phyloP scores from a whole-genome alignment of 371 early-diverging fungal genomes.

The Nematocida minor region DNA sequence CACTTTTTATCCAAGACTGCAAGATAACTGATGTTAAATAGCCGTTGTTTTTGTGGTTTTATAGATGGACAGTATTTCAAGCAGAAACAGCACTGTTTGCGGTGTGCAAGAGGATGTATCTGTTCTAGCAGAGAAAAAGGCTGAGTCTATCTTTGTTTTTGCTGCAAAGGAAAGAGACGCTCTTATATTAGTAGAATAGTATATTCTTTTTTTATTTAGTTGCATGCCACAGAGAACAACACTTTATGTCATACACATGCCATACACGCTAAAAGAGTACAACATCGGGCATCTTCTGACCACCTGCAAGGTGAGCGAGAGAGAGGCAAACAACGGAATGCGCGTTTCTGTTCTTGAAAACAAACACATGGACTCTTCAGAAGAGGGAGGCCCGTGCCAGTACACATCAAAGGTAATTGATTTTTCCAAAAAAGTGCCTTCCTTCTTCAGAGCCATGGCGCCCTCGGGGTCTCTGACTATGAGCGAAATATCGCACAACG shows the following conservation, averaged over 20 bases:
- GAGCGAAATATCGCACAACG: slow-evolving; percentile 63
- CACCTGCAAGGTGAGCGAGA: slow-evolving; percentile 56
- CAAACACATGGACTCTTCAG: slow-evolving; percentile 31
- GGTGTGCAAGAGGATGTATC: too few relatives aligned
- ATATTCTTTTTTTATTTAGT: slow-evolving; percentile 38
- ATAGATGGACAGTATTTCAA: too few relatives aligned
- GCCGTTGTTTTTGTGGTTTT: too few relatives aligned
- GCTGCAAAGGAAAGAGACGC: too few relatives aligned
- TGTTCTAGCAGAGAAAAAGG: too few relatives aligned
- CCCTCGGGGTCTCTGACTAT: slow-evolving; percentile 60
- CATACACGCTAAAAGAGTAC: slow-evolving; percentile 62
- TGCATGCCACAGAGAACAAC: slow-evolving; percentile 44
- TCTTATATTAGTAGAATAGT: background rate
- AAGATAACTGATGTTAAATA: too few relatives aligned
- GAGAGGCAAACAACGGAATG: slow-evolving; percentile 49
- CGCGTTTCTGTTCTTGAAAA: slow-evolving; percentile 53
- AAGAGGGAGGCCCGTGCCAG: slow-evolving; percentile 35
- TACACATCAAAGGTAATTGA: slow-evolving; percentile 61
- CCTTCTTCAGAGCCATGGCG: slow-evolving; percentile 54
- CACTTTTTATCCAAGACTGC: too few relatives aligned
- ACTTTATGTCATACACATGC: slow-evolving; percentile 58
- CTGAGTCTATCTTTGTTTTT: too few relatives aligned
- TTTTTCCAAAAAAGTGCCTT: slow-evolving; percentile 59
- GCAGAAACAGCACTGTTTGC: too few relatives aligned
- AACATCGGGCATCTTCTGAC: slow-evolving; percentile 62